Evolutionary conservation across 2,329 filamentous ascomycete genomes (phyloP).

Genomic region (Eurotiales sp.): DNA sequence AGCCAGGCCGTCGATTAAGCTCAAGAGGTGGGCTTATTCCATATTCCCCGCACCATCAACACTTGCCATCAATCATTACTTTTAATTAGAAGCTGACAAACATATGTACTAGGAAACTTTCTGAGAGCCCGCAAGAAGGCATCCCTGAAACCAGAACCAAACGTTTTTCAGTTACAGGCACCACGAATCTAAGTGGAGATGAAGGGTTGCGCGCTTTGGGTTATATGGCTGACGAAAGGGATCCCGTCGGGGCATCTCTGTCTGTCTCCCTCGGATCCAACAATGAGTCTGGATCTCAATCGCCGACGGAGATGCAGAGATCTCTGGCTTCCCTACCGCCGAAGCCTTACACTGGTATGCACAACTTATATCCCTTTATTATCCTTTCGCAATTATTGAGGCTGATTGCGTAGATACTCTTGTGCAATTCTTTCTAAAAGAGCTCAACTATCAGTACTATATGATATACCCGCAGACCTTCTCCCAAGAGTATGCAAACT

Average conservation of each 20-base stretch:
- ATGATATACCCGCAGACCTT: constrained; percentile 46
- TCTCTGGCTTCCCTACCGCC: constrained; percentile 30
- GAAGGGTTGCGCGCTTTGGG: constrained; percentile 14
- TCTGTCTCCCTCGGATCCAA: too few relatives aligned
- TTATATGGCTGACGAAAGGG: constrained; percentile 17
- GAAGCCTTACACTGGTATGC: constrained; percentile 37
- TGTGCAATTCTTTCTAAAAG: constrained; percentile 45
- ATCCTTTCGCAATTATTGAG: background rate
- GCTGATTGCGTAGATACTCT: constrained; percentile 38
- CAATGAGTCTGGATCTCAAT: too few relatives aligned
- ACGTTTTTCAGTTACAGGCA: too few relatives aligned
- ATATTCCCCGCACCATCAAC: too few relatives aligned
- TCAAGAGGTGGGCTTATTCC: background rate
- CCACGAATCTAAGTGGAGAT: too few relatives aligned
- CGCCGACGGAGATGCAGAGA: constrained; percentile 31
- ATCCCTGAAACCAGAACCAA: background rate
- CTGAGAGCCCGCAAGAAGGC: too few relatives aligned
- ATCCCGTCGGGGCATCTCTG: too few relatives aligned
- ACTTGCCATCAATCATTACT: too few relatives aligned
- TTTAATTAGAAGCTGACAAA: too few relatives aligned
- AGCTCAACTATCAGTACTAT: constrained; percentile 47
- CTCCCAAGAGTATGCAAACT: constrained; percentile 42
- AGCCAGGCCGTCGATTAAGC: background rate
- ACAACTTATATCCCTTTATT: too few relatives aligned
- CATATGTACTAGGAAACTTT: too few relatives aligned